Evolutionary conservation across 2,329 filamentous ascomycete genomes (phyloP), one percentile per base, ranked within the genome.

Genomic region (Falciphora oryzae): DNA sequence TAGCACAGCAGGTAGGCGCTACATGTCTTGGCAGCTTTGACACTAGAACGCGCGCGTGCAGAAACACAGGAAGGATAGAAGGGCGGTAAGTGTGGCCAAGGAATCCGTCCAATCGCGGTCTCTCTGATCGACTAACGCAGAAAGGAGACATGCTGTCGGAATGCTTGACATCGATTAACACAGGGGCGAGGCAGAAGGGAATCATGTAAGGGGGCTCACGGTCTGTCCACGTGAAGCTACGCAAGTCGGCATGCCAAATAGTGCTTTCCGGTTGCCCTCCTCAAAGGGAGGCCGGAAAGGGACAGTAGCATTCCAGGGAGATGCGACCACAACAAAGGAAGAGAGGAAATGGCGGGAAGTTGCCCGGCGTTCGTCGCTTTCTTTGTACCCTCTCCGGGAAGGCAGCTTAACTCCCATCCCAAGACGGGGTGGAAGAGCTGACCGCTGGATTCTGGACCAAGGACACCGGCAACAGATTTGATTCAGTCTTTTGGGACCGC

Each of bases 211-310:
- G 44, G n/a, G n/a, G 4, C 14, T 44, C 11, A 13, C 32, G 4
- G 4, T 32, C 32, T 44, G n/a, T 57, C 35, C 32, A 22, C 35
- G 10, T n/a, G 8, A 38, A 32, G n/a, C 27, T 14, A 25, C 35
- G 28, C 38, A 29, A 44, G 13, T 29, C 13, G 13, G 11, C 22
- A 16, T 38, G 16, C 44, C 44, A 53, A 25, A 4, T 25, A 18
- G 44, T n/a, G n/a, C 8, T 53, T 53, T n/a, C 18, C 44, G n/a
- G 38, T 29, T 31, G 60, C 60, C 60, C 38, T 62, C 16, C 31
- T 44, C n/a, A 14, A 57, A 57, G 38, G 44, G 61, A 62, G 44
- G 44, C 11, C 50, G 57, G 57, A 58, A 57, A 56, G 28, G 27
- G 50, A 53, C 25, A 28, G 50, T 28, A 63, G 18, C 29, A 62